phyloP scores from a whole-genome alignment of 805 yeast genomes.

The Metschnikowia kunwiensis region DNA sequence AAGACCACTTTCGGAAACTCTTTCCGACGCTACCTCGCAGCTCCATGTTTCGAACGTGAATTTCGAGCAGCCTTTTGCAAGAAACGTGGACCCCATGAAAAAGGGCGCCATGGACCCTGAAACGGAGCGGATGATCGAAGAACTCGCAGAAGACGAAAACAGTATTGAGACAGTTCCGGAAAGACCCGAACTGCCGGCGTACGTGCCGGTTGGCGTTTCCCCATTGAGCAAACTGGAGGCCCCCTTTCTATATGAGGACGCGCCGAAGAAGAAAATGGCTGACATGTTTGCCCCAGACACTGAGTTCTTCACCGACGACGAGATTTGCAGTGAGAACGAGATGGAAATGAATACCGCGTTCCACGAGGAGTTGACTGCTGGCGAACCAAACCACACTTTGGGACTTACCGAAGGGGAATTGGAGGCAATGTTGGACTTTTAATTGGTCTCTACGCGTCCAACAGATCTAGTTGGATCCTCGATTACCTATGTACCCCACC shows the following conservation, averaged over 20 bases:
- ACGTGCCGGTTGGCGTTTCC: conserved; percentile 11
- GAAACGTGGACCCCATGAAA: conserved; percentile 29
- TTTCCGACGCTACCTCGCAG: conserved; percentile 12
- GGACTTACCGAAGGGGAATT: conserved; percentile 37
- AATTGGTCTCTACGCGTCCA: too few species aligned
- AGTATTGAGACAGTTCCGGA: conserved; percentile 51
- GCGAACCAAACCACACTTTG: conserved; percentile 15
- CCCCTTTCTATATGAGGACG: conserved; percentile 24
- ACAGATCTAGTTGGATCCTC: conserved; percentile 3
- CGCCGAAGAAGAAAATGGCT: conserved; percentile 19
- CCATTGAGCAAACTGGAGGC: conserved; percentile 29
- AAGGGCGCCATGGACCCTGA: conserved; percentile 5
- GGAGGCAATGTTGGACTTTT: conserved; percentile 35
- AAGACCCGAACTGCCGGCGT: conserved; percentile 20
- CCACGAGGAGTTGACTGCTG: conserved; percentile 9
- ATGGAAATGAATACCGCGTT: conserved; percentile 7
- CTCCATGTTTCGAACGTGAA: conserved; percentile 23
- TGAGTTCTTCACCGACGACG: conserved; percentile 19
- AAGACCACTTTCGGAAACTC: not conserved
- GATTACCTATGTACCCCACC: conserved; percentile 2
- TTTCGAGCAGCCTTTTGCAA: not conserved
- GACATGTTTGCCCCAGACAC: conserved; percentile 20
- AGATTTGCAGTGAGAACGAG: conserved; percentile 9
- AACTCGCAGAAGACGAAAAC: conserved; percentile 29
- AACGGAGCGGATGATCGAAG: conserved; percentile 17